Evolutionary conservation across 371 early-diverging fungal genomes (phyloP).

Genomic region (Mortierella sp.): DNA sequence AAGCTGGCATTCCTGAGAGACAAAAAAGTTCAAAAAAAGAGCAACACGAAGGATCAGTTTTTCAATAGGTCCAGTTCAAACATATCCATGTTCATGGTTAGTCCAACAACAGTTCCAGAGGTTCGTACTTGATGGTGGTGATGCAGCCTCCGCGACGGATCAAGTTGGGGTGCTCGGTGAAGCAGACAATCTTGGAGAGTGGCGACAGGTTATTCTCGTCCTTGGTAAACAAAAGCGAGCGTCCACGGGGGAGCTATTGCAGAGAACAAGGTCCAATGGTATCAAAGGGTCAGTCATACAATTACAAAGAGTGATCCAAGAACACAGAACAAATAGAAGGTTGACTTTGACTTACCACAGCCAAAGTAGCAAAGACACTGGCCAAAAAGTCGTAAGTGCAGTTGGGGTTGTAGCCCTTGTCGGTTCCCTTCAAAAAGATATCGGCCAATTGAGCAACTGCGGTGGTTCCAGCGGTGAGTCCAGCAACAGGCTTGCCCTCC

Average conservation of each 20-base stretch:
- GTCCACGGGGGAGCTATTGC: constrained; percentile 73
- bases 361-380: constrained; percentile 94
- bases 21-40: neutral
- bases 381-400: constrained; percentile 91
- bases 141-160: constrained; percentile 93
- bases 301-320: neutral
- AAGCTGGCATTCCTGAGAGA: constrained; percentile 84
- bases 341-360: constrained; percentile 62
- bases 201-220: constrained; percentile 73
- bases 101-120: neutral
- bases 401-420: constrained; percentile 82
- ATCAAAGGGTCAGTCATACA: neutral
- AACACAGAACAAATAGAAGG: neutral
- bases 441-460: constrained; percentile 89
- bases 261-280: neutral
- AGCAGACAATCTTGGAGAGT: constrained; percentile 87
- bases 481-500: constrained; percentile 61
- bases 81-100: no score
- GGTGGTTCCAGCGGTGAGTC: constrained; percentile 60
- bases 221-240: constrained; percentile 77
- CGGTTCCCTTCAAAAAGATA: constrained; percentile 85
- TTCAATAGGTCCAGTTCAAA: neutral
- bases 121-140: constrained; percentile 82
- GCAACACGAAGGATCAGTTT: neutral
- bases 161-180: constrained; percentile 83